Evolutionary conservation across 257 asterid genomes (phyloP), one percentile per base, ranked within the genome.

Genomic region (Gynochthodes officinalis): DNA sequence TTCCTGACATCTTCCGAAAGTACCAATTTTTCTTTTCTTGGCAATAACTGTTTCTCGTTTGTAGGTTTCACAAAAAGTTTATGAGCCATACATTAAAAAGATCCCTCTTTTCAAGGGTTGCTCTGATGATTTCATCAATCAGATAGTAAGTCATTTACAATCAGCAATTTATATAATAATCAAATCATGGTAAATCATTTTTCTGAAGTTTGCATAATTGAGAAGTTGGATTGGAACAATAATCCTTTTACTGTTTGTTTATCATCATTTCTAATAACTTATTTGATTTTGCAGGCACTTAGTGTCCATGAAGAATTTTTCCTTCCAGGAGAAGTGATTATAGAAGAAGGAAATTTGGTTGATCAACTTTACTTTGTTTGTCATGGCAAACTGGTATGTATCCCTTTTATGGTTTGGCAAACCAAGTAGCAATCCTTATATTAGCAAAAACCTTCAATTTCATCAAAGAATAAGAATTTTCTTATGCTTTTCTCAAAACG

Each of bases 321-420:
- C 76, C 94, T 88, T 76, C 96, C 91, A 1, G 92, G 90, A 73
- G 91, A 88, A 85, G 84, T 84, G 75, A 76, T 89, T 32, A 59
- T 87, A 28, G 93, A 89, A 77, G 86, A 84, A 78, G 91, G 92
- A 67, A 66, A 62, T 62, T 69, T 63, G 13, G 75, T 85, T 4
- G 90, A 89, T 75, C 94, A 89, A 60, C 85, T 88, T 55, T 87
- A 89, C 73, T 81, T 88, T 73, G 82, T 88, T 46, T 82, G 85
- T 78, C 80, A 89, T 44, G 94, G 94, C 68, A 85, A 81, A 74
- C 77, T 88, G 94, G 95, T 86, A 84, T 8, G 81, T n/a, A n/a
- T n/a, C n/a, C 4, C 8, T 69, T n/a, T 19, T 35, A 27, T 2
- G 7, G 16, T 3, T 48, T 18, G 14, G 57, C 35, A 60, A 19